phyloP scores from a whole-genome alignment of 2,329 filamentous ascomycete genomes.

The Penicillium sp. region DNA sequence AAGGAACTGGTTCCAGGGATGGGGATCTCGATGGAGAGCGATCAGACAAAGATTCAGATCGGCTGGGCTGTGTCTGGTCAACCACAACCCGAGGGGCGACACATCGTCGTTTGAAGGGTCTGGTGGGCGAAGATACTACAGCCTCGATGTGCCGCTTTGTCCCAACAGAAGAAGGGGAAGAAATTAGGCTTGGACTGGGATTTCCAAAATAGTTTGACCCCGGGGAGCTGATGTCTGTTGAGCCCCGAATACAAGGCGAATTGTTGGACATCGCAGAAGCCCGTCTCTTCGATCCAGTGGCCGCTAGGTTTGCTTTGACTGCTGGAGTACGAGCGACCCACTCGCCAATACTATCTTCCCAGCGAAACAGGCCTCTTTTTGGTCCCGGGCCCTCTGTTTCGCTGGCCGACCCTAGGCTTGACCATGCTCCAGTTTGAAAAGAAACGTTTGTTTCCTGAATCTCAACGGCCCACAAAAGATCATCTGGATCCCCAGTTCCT shows the following conservation, averaged over 20 bases:
- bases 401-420: conserved; percentile 9
- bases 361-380: conserved; percentile 42
- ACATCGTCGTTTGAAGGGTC: conserved; percentile 27
- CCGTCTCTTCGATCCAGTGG: conserved; percentile 3
- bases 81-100: conserved; percentile 17
- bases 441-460: conserved; percentile 36
- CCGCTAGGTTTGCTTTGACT: conserved; percentile 22
- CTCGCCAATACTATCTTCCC: conserved; percentile 60
- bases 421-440: conserved; percentile 15
- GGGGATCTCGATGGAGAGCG: conserved; percentile 2
- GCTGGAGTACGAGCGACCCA: conserved; percentile 56
- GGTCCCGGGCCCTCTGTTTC: conserved; percentile 15
- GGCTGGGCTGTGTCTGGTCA: conserved; percentile 6
- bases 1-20: conserved; percentile 6
- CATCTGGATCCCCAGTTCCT: conserved; percentile 36
- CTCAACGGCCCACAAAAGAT: conserved; percentile 41
- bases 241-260: conserved; percentile 19
- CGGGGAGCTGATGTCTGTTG: conserved; percentile 26
- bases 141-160: conserved; percentile 21
- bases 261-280: conserved; percentile 9
- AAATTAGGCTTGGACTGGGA: conserved; percentile 30
- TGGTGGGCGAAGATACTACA: conserved; percentile 12
- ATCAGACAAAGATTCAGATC: neutral
- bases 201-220: conserved; percentile 20
- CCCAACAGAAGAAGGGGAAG: conserved; percentile 29